Conservation (phyloP, 1,284 basidiomycete species). For the Trametes pubescens region DNA sequence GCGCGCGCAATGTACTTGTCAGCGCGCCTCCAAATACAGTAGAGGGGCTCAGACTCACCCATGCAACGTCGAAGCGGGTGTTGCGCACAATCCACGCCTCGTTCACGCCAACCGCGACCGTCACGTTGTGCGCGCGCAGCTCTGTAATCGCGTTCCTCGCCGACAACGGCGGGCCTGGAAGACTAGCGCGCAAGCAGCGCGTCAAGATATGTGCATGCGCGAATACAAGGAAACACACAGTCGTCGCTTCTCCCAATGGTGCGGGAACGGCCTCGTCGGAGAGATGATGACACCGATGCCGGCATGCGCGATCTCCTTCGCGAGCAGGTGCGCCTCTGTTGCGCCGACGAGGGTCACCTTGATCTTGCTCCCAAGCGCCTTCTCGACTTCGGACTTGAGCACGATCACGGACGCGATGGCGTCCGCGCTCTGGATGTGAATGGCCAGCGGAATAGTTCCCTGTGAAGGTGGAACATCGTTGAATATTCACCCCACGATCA, state of each 20-base stretch:
- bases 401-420: slow-evolving; percentile 76
- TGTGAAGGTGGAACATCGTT: slow-evolving; percentile 13
- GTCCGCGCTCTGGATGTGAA: slow-evolving; percentile 77
- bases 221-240: slow-evolving; percentile 49
- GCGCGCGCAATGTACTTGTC: background rate
- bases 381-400: slow-evolving; percentile 77
- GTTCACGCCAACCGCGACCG: slow-evolving; percentile 70
- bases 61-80: slow-evolving; percentile 74
- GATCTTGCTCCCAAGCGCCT: slow-evolving; percentile 50
- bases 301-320: slow-evolving; percentile 72
- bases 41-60: slow-evolving; percentile 52
- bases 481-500: no score
- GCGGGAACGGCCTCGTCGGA: slow-evolving; percentile 65
- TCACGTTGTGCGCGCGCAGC: slow-evolving; percentile 69
- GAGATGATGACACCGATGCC: slow-evolving; percentile 79
- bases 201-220: background rate
- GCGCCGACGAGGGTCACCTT: slow-evolving; percentile 77
- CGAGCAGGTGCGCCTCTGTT: slow-evolving; percentile 76
- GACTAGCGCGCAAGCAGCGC: slow-evolving; percentile 44
- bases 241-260: slow-evolving; percentile 73
- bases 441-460: slow-evolving; percentile 65
- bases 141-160: slow-evolving; percentile 60
- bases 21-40: background rate
- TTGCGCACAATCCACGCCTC: slow-evolving; percentile 72
- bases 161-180: slow-evolving; percentile 76